These are phyloP conservation scores for Bipolaris oryzae DNA, from an alignment of 2,329 filamentous ascomycete genomes.

Conservation along the genomic window DNA sequence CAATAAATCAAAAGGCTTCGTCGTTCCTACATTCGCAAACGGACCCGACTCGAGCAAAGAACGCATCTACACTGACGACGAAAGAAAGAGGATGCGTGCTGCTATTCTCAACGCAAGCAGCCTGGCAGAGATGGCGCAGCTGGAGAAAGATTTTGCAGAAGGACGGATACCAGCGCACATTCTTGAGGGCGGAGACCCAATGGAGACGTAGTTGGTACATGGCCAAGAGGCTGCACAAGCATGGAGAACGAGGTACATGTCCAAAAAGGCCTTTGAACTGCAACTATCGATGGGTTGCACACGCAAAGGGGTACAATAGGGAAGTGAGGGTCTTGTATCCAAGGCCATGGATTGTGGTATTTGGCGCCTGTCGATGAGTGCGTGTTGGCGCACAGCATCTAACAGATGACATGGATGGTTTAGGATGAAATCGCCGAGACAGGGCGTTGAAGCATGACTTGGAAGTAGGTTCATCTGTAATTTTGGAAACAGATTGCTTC, in stretches of 20 bases:
- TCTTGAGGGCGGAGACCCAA: constrained; percentile 35
- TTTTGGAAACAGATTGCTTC: constrained; percentile 13
- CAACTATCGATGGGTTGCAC: not conserved
- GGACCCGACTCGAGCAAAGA: constrained; percentile 55
- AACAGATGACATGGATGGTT: not conserved
- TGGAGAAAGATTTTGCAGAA: constrained; percentile 93
- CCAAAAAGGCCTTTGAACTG: not conserved
- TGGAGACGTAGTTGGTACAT: constrained; percentile 32
- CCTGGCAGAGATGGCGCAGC: constrained; percentile 82
- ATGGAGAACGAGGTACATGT: not conserved
- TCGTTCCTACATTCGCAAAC: constrained; percentile 56
- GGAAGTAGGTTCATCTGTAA: constrained; percentile 10
- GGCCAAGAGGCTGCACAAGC: not conserved
- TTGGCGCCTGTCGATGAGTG: not conserved
- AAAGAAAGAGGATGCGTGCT: constrained; percentile 83
- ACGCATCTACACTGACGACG: constrained; percentile 80
- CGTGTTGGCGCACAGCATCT: not conserved
- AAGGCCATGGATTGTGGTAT: not conserved
- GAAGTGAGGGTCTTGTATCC: not conserved
- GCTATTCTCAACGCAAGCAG: constrained; percentile 88
- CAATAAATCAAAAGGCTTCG: constrained; percentile 78
- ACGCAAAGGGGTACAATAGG: not conserved
- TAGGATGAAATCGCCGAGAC: not conserved
- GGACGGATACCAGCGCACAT: constrained; percentile 71
- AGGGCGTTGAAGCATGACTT: not conserved